Percentiles rank a stretch among this genome's conserved stretches.
Conservation (phyloP, 2,329 filamentous ascomycete genomes). For the Calonectria honghensis region DNA sequence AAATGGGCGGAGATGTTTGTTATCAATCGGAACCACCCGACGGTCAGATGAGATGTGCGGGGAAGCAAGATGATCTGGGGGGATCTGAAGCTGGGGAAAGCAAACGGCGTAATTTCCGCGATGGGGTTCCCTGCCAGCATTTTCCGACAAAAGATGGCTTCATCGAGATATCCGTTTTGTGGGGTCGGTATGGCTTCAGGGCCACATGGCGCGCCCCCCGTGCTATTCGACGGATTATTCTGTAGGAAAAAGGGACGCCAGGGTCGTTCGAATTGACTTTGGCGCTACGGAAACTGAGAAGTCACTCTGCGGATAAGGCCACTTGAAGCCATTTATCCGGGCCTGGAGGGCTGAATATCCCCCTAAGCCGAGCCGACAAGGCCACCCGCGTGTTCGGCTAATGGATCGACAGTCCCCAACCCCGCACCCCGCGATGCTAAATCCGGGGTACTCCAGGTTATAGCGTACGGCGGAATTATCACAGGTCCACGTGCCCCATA, state of each 20-base stretch:
- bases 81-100: background rate
- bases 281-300: conserved; percentile 12
- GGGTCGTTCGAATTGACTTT: background rate
- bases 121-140: background rate
- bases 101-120: no score
- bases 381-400: conserved; percentile 43
- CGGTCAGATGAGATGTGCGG: background rate
- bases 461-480: background rate
- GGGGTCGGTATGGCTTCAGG: background rate
- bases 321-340: conserved; percentile 45
- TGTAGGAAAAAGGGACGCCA: background rate
- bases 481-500: conserved; percentile 26
- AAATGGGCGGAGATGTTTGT: no score
- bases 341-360: background rate
- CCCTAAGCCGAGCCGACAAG: conserved; percentile 26
- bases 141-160: background rate
- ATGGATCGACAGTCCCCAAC: conserved; percentile 37
- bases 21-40: background rate
- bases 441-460: conserved; percentile 43
- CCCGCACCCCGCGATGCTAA: conserved; percentile 48
- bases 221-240: background rate
- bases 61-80: background rate
- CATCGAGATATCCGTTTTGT: conserved; percentile 11
- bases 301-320: conserved; percentile 36
- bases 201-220: no score